Evolutionary conservation across 2,329 filamentous ascomycete genomes (phyloP), one percentile per base, ranked within the genome.

Genomic region (Aureobasidium pullulans): DNA sequence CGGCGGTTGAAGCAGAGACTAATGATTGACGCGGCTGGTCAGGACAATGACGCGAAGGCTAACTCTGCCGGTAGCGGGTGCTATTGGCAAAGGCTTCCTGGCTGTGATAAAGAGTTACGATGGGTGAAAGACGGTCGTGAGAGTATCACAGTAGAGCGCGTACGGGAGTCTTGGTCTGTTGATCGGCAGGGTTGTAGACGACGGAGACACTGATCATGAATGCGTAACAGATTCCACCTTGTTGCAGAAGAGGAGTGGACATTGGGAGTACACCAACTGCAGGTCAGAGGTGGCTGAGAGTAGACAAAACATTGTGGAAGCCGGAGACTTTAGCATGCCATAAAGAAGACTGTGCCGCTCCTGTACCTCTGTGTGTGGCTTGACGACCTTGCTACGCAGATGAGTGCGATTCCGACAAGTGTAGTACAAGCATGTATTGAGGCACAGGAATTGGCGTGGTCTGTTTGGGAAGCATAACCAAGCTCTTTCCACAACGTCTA

Each of bases 1-100:
- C 72, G 68, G 72, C 77, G 75, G 76, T 71, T 78, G 62, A 67
- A 77, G 60, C 75, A 73, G 75, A 75, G 76, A 77, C 78, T 81
- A 82, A 81, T 80, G 79, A 85, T 81, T 88, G 73, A 87, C 83
- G 77, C 81, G 82, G 80, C 78, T 83, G 83, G 81, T 83, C 82
- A 71, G 75, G 79, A 79, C 76, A 77, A 73, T 71, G 71, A 72
- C 72, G 67, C 57, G 57, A 49, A 64, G 59, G 72, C 76, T 77
- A 79, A 75, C 70, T 71, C 76, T 74, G 75, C 77, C 76, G 61
- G 61, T 79, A 78, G 80, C 74, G 72, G 72, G 60, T 80, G 76
- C 79, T 79, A 16, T 71, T 74, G 78, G 79, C 76, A 76, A 61
- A 65, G 64, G 68, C 66, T 66, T 65, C 57, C 63, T 57, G 62